Conservation (phyloP, 495 filamentous ascomycete species). For the Lophiotrema nucula region DNA sequence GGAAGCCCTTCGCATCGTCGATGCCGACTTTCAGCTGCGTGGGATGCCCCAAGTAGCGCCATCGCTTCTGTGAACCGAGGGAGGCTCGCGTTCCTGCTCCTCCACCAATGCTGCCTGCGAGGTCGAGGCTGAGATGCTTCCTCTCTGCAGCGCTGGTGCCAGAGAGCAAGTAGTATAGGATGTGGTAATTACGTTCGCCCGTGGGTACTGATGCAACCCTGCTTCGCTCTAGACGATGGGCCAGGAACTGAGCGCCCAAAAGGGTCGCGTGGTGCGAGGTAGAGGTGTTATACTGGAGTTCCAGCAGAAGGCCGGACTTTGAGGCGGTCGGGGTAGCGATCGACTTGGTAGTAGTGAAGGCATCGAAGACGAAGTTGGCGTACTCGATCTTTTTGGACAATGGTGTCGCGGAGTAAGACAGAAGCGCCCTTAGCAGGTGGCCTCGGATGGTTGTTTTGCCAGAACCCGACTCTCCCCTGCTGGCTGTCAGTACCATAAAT, state of each 20-base stretch:
- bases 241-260: constrained; percentile 90
- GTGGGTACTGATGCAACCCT: constrained; percentile 87
- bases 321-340: constrained; percentile 91
- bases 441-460: constrained; percentile 93
- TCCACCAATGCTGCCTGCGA: constrained; percentile 41
- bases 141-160: constrained; percentile 91
- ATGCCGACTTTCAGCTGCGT: constrained; percentile 96
- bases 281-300: constrained; percentile 91
- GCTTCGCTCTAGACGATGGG: constrained; percentile 87
- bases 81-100: constrained; percentile 52
- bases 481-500: constrained; percentile 2
- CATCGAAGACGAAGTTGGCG: constrained; percentile 91
- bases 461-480: constrained; percentile 87
- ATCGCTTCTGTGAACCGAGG: constrained; percentile 68
- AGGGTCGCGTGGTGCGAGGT: constrained; percentile 76
- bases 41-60: constrained; percentile 94
- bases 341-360: constrained; percentile 96
- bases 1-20: constrained; percentile 92
- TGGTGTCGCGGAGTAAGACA: constrained; percentile 86
- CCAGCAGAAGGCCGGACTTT: constrained; percentile 90
- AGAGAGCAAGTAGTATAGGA: constrained; percentile 90
- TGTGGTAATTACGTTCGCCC: constrained; percentile 93
- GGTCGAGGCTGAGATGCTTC: constrained; percentile 79
- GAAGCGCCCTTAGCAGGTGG: constrained; percentile 77
- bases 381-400: constrained; percentile 89